phyloP scores from a whole-genome alignment of 2,329 filamentous ascomycete genomes.

The Exophiala sp. region DNA sequence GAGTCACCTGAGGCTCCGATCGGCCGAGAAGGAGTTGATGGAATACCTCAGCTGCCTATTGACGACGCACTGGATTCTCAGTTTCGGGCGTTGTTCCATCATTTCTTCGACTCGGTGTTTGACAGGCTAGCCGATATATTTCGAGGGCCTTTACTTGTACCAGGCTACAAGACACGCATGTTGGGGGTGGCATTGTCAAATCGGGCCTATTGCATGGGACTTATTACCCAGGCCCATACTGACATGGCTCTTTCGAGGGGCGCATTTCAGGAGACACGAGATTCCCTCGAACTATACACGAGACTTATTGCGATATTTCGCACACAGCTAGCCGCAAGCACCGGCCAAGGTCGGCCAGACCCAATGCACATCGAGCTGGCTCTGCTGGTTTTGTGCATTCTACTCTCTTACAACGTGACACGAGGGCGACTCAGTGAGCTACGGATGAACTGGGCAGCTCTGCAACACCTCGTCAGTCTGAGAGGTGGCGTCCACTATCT shows the following conservation, averaged over 20 bases:
- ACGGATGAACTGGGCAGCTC: slow-evolving; percentile 3
- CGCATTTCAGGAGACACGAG: neutral
- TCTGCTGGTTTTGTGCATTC: slow-evolving; percentile 3
- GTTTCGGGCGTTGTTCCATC: slow-evolving; percentile 6
- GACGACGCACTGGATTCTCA: slow-evolving; percentile 2
- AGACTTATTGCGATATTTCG: slow-evolving; percentile 5
- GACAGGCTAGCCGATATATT: slow-evolving; percentile 7
- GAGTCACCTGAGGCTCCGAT: slow-evolving; percentile 1
- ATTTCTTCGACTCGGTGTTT: slow-evolving; percentile 12
- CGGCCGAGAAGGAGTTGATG: slow-evolving; percentile 7
- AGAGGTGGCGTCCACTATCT: slow-evolving; percentile 4
- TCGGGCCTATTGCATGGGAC: slow-evolving; percentile 7
- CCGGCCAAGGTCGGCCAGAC: neutral
- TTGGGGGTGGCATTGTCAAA: neutral
- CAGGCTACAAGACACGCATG: slow-evolving; percentile 7
- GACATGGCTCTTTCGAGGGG: slow-evolving; percentile 4
- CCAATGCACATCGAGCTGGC: slow-evolving; percentile 7
- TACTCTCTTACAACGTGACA: slow-evolving; percentile 5
- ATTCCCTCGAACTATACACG: slow-evolving; percentile 5
- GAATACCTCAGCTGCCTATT: slow-evolving; percentile 1
- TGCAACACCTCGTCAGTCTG: slow-evolving; percentile 3
- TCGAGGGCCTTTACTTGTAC: neutral
- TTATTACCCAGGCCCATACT: slow-evolving; percentile 11
- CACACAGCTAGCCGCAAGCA: slow-evolving; percentile 3
- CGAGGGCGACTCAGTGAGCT: slow-evolving; percentile 1